Evolutionary conservation across 352 stramenopile genomes (phyloP).

Genomic region (Phytopythium helicoides): DNA sequence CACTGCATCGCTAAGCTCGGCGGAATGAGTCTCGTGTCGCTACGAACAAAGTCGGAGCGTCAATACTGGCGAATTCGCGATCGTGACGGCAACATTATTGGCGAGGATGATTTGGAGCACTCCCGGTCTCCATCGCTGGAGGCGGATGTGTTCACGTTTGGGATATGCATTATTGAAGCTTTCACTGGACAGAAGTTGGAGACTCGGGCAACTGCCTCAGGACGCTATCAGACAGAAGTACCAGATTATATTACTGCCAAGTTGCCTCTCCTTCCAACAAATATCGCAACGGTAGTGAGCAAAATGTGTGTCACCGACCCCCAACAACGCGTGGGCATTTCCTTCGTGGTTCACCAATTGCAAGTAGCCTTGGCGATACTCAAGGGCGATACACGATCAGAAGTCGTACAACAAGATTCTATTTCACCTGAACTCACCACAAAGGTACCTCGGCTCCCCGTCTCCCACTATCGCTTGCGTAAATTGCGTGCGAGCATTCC

Average conservation of each 20-base stretch:
- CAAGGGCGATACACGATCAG: not conserved
- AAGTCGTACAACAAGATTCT: too few relatives aligned
- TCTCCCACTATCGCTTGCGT: too few relatives aligned
- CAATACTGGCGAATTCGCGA: not conserved
- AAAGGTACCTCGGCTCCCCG: too few relatives aligned
- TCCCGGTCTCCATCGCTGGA: constrained; percentile 13
- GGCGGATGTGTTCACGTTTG: constrained; percentile 27
- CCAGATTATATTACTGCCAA: not conserved
- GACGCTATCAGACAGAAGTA: too few relatives aligned
- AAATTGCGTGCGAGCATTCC: not conserved
- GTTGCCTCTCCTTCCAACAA: not conserved
- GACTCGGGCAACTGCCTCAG: too few relatives aligned
- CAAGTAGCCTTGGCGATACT: constrained; percentile 9
- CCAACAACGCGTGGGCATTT: constrained; percentile 13
- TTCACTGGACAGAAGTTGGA: not conserved
- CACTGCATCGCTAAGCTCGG: constrained; percentile 25
- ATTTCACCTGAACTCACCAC: too few relatives aligned
- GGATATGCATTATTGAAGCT: constrained; percentile 17
- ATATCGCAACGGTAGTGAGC: constrained; percentile 15
- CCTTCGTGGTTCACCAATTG: constrained; percentile 25
- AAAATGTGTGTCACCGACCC: constrained; percentile 23
- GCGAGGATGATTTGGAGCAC: not conserved
- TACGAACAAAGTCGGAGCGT: constrained; percentile 3
- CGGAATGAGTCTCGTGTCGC: constrained; percentile 10
- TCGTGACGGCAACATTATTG: not conserved